Percentiles rank a stretch among this genome's conserved stretches.
phyloP scores from a whole-genome alignment of 148 eudicot genomes.

The Rhododendron ovatum region DNA sequence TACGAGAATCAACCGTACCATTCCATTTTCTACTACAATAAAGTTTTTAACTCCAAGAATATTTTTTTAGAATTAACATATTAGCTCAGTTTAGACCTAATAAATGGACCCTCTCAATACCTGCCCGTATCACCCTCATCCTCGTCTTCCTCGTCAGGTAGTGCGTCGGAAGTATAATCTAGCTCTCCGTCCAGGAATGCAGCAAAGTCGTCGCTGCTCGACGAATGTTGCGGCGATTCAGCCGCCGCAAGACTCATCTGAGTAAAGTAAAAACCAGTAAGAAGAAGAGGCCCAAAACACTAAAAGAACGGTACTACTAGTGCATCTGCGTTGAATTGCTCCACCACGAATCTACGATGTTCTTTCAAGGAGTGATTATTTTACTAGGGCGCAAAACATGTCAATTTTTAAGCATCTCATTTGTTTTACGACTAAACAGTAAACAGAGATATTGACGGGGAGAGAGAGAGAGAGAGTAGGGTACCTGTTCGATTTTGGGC shows the following conservation, averaged over 20 bases:
- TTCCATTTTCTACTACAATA: neutral
- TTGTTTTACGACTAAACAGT: too few species aligned
- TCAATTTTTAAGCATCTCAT: neutral
- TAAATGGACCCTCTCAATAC: neutral
- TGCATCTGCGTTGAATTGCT: neutral
- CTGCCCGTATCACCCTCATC: conserved; percentile 17
- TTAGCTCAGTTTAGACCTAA: neutral
- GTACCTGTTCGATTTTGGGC: too few species aligned
- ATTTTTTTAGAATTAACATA: neutral
- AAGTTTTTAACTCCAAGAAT: neutral
- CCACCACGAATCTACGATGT: neutral
- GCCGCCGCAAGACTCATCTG: conserved; percentile 69
- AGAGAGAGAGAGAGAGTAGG: too few species aligned
- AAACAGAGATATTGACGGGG: too few species aligned
- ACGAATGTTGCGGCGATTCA: conserved; percentile 64
- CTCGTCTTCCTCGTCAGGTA: conserved; percentile 29
- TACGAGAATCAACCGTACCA: neutral
- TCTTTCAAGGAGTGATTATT: neutral
- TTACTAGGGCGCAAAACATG: neutral
- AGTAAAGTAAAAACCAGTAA: neutral
- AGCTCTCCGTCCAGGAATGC: conserved; percentile 67
- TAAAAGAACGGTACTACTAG: neutral
- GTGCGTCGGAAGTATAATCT: conserved; percentile 43
- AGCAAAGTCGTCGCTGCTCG: conserved; percentile 83
- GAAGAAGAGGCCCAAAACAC: neutral